phyloP scores from a whole-genome alignment of 768 basidiomycete species.

The Naganishia vaughanmartiniae region DNA sequence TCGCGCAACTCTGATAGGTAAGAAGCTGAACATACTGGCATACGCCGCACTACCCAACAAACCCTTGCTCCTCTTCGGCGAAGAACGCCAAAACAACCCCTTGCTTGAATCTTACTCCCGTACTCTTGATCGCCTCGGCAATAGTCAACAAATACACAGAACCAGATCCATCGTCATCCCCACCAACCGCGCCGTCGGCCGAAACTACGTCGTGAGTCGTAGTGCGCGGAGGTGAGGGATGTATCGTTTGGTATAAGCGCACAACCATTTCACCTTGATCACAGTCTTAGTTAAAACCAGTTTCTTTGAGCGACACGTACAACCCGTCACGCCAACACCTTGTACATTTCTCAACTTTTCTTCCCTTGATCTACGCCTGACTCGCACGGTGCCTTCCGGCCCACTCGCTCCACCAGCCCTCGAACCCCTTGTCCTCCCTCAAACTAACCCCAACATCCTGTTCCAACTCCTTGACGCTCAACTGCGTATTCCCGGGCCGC shows the following conservation, averaged over 20 bases:
- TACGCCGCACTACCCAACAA: constrained; percentile 75
- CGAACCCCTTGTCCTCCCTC: constrained; percentile 62
- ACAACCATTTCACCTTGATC: too few species aligned
- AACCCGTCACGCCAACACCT: neutral
- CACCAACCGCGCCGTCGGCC: constrained; percentile 69
- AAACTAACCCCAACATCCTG: constrained; percentile 61
- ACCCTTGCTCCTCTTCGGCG: constrained; percentile 88
- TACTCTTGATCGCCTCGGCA: constrained; percentile 68
- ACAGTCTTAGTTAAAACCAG: too few species aligned
- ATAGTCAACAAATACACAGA: constrained; percentile 74
- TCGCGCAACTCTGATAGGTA: neutral
- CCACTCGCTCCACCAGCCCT: constrained; percentile 73
- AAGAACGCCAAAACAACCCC: constrained; percentile 79
- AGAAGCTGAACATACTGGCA: constrained; percentile 62
- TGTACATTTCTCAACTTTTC: neutral
- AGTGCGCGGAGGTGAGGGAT: constrained; percentile 75
- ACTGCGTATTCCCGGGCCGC: constrained; percentile 74
- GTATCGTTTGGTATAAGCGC: constrained; percentile 59
- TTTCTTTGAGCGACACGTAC: neutral
- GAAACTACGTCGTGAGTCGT: constrained; percentile 86
- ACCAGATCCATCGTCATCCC: constrained; percentile 65
- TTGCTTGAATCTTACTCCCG: constrained; percentile 67
- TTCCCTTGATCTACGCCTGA: neutral
- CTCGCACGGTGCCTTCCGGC: constrained; percentile 13
- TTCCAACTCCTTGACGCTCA: constrained; percentile 70